Conservation (phyloP, 176 grass and related monocot species). For the Musa troglodytarum region DNA sequence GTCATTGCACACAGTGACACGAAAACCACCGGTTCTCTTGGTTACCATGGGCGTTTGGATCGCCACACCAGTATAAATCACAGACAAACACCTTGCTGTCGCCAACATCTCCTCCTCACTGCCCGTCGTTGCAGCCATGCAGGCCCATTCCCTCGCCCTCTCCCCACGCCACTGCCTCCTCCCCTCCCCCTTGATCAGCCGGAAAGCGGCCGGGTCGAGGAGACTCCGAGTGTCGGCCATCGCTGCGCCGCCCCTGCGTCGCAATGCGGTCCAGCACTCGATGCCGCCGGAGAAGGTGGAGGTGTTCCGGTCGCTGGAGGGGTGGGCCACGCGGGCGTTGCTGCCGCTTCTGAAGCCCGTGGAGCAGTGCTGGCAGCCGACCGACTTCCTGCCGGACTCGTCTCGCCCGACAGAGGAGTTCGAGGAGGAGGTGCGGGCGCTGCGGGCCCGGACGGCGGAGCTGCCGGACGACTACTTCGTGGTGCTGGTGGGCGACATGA, state of each 20-base stretch:
- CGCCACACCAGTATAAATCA: no score
- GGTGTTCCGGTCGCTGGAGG: constrained; percentile 62
- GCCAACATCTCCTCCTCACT: no score
- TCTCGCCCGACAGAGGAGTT: constrained; percentile 34
- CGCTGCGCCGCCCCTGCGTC: not conserved
- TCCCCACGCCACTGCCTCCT: no score
- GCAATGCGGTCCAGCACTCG: constrained; percentile 42
- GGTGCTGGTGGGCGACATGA: constrained; percentile 76
- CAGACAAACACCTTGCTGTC: no score
- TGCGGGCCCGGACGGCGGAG: constrained; percentile 42
- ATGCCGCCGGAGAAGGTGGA: constrained; percentile 74
- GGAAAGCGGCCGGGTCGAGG: no score
- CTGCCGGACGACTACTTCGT: constrained; percentile 70
- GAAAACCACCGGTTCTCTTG: no score
- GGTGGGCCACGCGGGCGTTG: constrained; percentile 50
- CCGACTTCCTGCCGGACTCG: constrained; percentile 66
- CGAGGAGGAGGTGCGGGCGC: constrained; percentile 38
- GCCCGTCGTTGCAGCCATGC: no score
- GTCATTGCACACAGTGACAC: no score
- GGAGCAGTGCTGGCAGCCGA: constrained; percentile 65
- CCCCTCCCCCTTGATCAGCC: no score
- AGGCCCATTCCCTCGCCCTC: no score
- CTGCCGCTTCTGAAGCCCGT: constrained; percentile 77
- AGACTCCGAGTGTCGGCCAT: not conserved
- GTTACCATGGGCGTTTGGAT: no score